Conservation (phyloP, 2,329 filamentous ascomycete species). For the Sporothrix curviconia region DNA sequence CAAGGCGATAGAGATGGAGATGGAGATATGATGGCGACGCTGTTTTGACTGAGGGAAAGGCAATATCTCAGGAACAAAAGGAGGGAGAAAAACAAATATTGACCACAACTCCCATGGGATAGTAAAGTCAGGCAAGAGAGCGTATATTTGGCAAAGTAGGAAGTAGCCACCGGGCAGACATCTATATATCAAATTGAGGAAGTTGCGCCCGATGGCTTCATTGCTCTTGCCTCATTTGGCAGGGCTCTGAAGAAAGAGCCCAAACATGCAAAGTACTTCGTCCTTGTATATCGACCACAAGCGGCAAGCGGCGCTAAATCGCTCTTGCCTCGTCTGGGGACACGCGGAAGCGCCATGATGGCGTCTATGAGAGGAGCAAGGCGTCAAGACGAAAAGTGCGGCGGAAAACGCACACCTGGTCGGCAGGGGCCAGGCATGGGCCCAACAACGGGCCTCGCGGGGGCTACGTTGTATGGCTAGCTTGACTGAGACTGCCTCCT, state of each 20-base stretch:
- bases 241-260: neutral
- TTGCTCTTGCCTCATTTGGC: slow-evolving; percentile 8
- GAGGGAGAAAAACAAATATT: no score
- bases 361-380: slow-evolving; percentile 12
- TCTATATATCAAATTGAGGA: slow-evolving; percentile 11
- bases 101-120: no score
- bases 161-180: slow-evolving; percentile 1
- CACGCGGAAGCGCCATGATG: slow-evolving; percentile 13
- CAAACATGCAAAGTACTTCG: neutral
- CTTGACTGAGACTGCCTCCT: neutral
- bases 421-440: neutral
- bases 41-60: no score
- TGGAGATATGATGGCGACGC: no score
- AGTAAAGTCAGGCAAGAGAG: neutral
- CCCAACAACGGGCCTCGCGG: neutral
- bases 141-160: neutral
- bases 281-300: no score
- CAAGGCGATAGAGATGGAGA: no score
- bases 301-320: slow-evolving; percentile 6
- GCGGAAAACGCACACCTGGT: neutral
- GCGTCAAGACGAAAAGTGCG: neutral
- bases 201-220: neutral
- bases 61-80: no score
- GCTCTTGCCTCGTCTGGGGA: neutral
- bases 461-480: slow-evolving; percentile 4